Evolutionary conservation across 192 early-diverging fungal species (phyloP).

Genomic region (Ramicandelaber brevisporus): DNA sequence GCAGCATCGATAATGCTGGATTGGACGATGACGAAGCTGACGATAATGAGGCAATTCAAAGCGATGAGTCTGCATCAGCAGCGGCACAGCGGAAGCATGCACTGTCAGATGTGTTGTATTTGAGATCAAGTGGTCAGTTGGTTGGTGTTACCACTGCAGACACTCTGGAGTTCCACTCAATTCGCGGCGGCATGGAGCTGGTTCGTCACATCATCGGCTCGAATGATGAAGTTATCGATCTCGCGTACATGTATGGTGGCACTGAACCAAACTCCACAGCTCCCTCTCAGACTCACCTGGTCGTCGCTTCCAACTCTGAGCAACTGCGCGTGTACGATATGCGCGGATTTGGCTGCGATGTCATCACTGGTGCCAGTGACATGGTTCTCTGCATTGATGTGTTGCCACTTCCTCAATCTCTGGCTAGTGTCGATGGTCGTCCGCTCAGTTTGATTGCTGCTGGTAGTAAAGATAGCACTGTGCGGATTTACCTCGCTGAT

Average conservation of each 20-base stretch:
- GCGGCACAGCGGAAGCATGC: conserved; percentile 21
- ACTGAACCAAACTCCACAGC: no score
- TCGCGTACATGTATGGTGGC: conserved; percentile 54
- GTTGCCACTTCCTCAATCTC: conserved; percentile 20
- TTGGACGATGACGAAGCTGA: conserved; percentile 40
- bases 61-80: no score
- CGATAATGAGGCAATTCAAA: conserved; percentile 36
- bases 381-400: conserved; percentile 60
- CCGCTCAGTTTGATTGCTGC: conserved; percentile 50
- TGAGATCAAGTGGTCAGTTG: conserved; percentile 22
- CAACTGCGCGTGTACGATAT: conserved; percentile 73
- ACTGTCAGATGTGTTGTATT: conserved; percentile 45
- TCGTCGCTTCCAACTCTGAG: conserved; percentile 82
- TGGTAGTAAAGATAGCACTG: conserved; percentile 81
- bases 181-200: conserved; percentile 21
- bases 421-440: conserved; percentile 12
- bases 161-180: conserved; percentile 59
- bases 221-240: conserved; percentile 86
- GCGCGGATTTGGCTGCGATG: conserved; percentile 46
- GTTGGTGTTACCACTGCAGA: conserved; percentile 70
- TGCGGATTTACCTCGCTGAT: conserved; percentile 52
- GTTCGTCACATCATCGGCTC: conserved; percentile 76
- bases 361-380: conserved; percentile 72
- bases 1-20: no score
- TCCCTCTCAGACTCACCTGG: conserved; percentile 37